phyloP scores from a whole-genome alignment of 306 rosid species.

The Vicia villosa region DNA sequence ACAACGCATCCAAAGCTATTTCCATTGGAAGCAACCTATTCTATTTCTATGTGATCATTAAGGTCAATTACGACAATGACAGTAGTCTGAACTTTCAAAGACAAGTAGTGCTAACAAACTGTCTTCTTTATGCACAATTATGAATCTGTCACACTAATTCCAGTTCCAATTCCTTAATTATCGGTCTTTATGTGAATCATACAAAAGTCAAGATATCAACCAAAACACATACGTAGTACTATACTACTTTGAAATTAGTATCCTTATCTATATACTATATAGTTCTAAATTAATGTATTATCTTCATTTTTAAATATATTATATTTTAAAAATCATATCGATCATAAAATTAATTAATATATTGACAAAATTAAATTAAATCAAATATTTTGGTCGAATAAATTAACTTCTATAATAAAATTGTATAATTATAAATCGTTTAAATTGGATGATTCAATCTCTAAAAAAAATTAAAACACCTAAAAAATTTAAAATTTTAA shows the following conservation, averaged over 20 bases:
- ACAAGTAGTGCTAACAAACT: slow-evolving; percentile 2
- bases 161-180: slow-evolving; percentile 16
- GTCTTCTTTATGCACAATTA: slow-evolving; percentile 5
- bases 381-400: too few species aligned
- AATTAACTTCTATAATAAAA: too few species aligned
- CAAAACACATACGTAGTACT: not conserved
- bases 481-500: too few species aligned
- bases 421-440: too few species aligned
- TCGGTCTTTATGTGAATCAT: not conserved
- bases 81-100: slow-evolving; percentile 23
- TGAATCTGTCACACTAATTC: slow-evolving; percentile 9
- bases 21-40: too few species aligned
- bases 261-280: not conserved
- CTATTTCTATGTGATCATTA: not conserved
- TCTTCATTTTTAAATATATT: too few species aligned
- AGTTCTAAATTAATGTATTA: not conserved
- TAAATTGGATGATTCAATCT: too few species aligned
- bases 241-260: not conserved
- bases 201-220: not conserved
- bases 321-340: too few species aligned
- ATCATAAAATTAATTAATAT: too few species aligned
- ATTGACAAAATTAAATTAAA: too few species aligned
- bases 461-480: too few species aligned
- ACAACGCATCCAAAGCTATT: too few species aligned
- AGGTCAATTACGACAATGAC: not conserved